Base-by-base conservation (phyloP, 1,139 yeast species). In the Lodderomyces oxycetoniae region DNA sequence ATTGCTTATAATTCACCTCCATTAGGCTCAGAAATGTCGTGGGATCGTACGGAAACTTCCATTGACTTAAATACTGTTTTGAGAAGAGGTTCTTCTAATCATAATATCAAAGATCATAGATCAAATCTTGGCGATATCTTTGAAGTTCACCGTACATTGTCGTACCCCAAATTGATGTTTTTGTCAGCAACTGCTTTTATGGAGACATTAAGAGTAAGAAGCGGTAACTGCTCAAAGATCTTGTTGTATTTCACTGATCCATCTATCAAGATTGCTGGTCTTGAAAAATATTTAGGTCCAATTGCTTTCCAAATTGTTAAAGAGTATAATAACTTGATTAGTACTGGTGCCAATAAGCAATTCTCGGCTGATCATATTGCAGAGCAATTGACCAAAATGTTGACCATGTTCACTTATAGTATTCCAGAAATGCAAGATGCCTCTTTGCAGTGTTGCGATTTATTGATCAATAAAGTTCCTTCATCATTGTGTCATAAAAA, bases 1-100 rank as follows among this genome's bases (percentile, higher is more conserved):
- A 84, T 93, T 48, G 97, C 98, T 0, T 77, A 82, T 49, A 83
- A 75, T 49, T 74, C 96, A 4, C 98, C 98, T 4, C 94, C 97
- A 1, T 71, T 93, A 39, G 96, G 95, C 0, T 83, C 95, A 2
- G 96, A 87, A 47, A 65, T 74, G 13, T 81, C 94, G 2, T 79
- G 94, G 65, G 83, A 83, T 53, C 79, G 89, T 50, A 82, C 91
- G 15, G 98, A 91, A 53, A 85, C 95, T 17, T 87, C 95, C 3
- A 71, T 91, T 44, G 97, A 93, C 49, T 72, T 91, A 61, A 91
- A 91, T 53, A 84, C 96, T 2, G 88, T 93, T 24, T 70, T 93
- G 40, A 77, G 95, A 53, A 74, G 97, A 44, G 95, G 96, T 4
- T 81, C 95, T 0, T 83, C 95, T 0, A 83, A 83, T 50, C 81